Percentiles rank a stretch among this genome's conserved stretches.
Evolutionary conservation across 1,284 basidiomycete species (phyloP).

Genomic region (Termitomyces sp.): DNA sequence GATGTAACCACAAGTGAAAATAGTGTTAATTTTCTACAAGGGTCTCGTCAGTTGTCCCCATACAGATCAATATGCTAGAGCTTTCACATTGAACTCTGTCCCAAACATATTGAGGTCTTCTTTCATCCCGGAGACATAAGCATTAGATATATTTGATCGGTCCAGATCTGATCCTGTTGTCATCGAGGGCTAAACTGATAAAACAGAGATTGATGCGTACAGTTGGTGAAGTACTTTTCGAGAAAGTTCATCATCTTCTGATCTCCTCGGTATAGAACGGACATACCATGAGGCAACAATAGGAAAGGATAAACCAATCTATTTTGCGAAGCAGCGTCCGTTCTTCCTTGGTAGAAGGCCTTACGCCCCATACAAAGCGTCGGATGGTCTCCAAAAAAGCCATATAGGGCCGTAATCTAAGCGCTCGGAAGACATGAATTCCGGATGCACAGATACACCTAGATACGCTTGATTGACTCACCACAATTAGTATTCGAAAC

Average conservation of each 20-base stretch:
- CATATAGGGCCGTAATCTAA: constrained; percentile 1
- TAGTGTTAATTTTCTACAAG: constrained; percentile 60
- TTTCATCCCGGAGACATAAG: constrained; percentile 80
- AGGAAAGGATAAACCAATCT: constrained; percentile 63
- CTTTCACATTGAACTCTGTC: constrained; percentile 61
- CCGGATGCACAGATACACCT: neutral
- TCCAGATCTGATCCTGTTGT: constrained; percentile 45
- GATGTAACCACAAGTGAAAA: constrained; percentile 69
- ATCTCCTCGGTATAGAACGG: constrained; percentile 11
- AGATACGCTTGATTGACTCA: neutral
- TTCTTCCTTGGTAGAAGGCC: constrained; percentile 27
- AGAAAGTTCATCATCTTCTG: constrained; percentile 3
- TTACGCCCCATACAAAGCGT: constrained; percentile 13
- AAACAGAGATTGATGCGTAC: constrained; percentile 27
- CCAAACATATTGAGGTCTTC: constrained; percentile 71
- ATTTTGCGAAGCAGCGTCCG: constrained; percentile 49
- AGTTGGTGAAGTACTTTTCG: constrained; percentile 60
- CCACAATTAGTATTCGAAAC: neutral
- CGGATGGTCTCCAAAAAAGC: constrained; percentile 1
- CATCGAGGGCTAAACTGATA: constrained; percentile 1
- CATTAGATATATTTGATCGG: constrained; percentile 61
- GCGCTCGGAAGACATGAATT: neutral
- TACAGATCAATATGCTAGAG: neutral
- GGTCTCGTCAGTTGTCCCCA: neutral
- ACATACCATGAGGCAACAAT: constrained; percentile 64